These are phyloP conservation scores for Neurospora sp. DNA, from an alignment of 495 filamentous ascomycete species.

Conservation along the genomic window DNA sequence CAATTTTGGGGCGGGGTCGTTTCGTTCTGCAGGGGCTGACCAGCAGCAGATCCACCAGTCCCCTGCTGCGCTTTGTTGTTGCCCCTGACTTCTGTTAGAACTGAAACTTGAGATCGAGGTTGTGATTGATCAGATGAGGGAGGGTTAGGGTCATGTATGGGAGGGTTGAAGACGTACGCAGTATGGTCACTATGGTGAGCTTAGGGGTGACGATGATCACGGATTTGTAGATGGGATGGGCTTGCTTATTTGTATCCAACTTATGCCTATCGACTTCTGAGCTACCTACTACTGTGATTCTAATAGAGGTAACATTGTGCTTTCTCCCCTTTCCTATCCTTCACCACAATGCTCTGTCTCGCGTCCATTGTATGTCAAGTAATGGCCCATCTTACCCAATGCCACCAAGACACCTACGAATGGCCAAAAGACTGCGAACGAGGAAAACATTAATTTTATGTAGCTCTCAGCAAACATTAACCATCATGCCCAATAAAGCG, in stretches of 20 bases:
- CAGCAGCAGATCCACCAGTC: background rate
- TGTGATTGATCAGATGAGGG: background rate
- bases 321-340: background rate
- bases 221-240: background rate
- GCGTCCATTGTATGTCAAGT: background rate
- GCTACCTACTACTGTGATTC: background rate
- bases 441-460: background rate
- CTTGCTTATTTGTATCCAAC: background rate
- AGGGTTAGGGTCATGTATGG: background rate
- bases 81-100: background rate
- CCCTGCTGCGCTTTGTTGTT: background rate
- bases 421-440: background rate
- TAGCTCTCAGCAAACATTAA: background rate
- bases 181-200: background rate
- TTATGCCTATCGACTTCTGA: background rate
- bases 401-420: background rate
- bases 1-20: background rate
- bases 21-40: background rate
- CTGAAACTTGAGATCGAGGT: background rate
- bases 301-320: background rate
- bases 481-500: background rate
- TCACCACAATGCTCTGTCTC: background rate
- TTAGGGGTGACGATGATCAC: background rate
- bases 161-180: background rate
- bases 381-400: background rate